Base-by-base conservation (phyloP, 2,329 filamentous ascomycete species). In the Colletotrichum lupini region DNA sequence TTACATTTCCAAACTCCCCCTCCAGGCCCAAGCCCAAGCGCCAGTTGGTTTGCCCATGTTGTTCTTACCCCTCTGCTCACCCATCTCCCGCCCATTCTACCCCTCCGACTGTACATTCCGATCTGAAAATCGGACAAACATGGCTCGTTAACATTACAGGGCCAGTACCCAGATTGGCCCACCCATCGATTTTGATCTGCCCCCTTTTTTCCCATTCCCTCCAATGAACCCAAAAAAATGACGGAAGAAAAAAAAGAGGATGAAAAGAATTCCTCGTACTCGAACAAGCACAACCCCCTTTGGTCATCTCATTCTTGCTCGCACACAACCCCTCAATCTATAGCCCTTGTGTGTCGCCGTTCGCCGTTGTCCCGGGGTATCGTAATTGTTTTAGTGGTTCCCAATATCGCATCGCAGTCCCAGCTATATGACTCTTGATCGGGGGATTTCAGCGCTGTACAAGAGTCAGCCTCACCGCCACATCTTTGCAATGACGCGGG, bases 81-180 rank as follows among this genome's bases (percentile, higher is more conserved):
- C 52, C 42, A 49, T 9, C 14, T 65, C 49, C 52, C 62, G 30
- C 62, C 52, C 52, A 26, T 56, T n/a, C 32, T 14, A 30, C 49
- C 37, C 49, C 68, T 62, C 59, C 66, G 28, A 60, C 56, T 35
- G 70, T 67, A 55, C 55, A 69, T 32, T 32, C 60, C 70, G 70
- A 70, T 73, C 70, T 73, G 28, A 70, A 61, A 73, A 70, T 64
- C 70, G 66, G 66, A 49, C 59, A 70, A 42, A 70, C 60, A 65
- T 73, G 70, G 67, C 60, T 70, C 67, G 70, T 73, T 70, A 57
- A 61, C 67, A 65, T 65, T 73, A 73, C 67, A 70, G 70, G 70
- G 70, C 70, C 67, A 62, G 67, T 73, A 73, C 67, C 70, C 70
- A 73, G 70, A 60, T 59, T 30, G 70, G 70, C 55, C 70, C 70